A percentile compares a stretch with the other conserved stretches of the same genome.
phyloP scores from a whole-genome alignment of 1,139 yeast genomes.

The Sugiyamaella paludigena region DNA sequence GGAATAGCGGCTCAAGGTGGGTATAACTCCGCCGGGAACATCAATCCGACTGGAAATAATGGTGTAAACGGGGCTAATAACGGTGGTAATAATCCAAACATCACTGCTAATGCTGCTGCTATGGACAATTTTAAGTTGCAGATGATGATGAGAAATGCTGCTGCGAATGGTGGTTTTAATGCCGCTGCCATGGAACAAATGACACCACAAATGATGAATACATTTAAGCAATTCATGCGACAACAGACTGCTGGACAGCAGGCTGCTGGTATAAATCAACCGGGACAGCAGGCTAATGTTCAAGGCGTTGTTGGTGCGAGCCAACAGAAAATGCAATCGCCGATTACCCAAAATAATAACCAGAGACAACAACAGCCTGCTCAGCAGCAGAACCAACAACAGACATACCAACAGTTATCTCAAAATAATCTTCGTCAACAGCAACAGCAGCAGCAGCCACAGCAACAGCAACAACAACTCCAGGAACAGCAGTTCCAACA shows the following conservation, averaged over 20 bases:
- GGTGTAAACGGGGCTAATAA: background rate
- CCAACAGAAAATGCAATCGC: background rate
- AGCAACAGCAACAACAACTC: slow-evolving; percentile 1
- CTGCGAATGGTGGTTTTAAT: slow-evolving; percentile 2
- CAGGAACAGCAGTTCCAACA: slow-evolving; percentile 12
- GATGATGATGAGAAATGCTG: slow-evolving; percentile 11
- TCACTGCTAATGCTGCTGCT: background rate
- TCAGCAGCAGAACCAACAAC: slow-evolving; percentile 3
- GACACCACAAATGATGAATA: slow-evolving; percentile 15
- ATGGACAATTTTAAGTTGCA: slow-evolving; percentile 7
- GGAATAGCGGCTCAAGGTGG: background rate
- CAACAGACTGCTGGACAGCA: slow-evolving; percentile 21
- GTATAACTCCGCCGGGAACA: slow-evolving; percentile 2
- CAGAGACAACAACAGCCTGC: slow-evolving; percentile 20
- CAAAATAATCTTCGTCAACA: slow-evolving; percentile 10
- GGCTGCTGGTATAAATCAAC: background rate
- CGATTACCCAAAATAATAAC: slow-evolving; percentile 17
- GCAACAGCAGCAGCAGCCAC: background rate
- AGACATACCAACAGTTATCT: background rate
- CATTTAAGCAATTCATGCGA: slow-evolving; percentile 17
- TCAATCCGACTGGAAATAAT: background rate
- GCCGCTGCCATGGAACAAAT: slow-evolving; percentile 10
- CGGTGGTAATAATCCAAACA: background rate
- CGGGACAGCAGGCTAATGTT: slow-evolving; percentile 9
- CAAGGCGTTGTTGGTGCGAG: background rate